A percentile compares a stretch with the other conserved stretches of the same genome.
These are phyloP conservation scores for Dothideomycetidae sp. DNA, from an alignment of 2,329 filamentous ascomycete genomes.

Conservation along the genomic window DNA sequence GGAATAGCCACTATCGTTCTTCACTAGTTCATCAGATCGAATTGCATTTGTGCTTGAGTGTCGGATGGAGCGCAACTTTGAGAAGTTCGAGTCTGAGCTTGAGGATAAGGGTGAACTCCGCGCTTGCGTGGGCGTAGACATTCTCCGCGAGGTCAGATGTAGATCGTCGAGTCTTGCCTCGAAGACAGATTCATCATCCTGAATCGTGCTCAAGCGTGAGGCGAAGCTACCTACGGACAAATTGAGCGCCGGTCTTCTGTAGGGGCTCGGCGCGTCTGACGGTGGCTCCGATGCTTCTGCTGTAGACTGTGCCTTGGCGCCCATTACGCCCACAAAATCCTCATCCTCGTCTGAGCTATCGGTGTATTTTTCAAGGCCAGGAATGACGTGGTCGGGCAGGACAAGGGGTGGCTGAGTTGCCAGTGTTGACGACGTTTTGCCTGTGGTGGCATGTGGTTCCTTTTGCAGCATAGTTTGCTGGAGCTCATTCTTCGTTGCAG, in stretches of 20 bases:
- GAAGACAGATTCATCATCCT: conserved; percentile 7
- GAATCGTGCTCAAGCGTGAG: conserved; percentile 5
- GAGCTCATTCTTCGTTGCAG: background rate
- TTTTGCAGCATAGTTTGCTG: conserved; percentile 1
- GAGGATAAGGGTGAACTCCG: conserved; percentile 4
- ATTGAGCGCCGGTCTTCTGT: conserved; percentile 6
- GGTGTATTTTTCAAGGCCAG: conserved; percentile 6
- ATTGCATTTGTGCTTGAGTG: no score
- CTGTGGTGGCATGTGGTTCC: conserved; percentile 1
- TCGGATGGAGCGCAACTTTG: no score
- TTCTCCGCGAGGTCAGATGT: conserved; percentile 1
- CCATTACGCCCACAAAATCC: background rate
- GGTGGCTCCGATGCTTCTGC: background rate
- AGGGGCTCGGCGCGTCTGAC: background rate
- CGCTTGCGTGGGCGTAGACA: background rate
- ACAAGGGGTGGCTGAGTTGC: background rate
- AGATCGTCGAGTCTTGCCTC: conserved; percentile 1
- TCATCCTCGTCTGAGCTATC: conserved; percentile 6
- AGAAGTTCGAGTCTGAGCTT: conserved; percentile 3
- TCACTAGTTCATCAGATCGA: no score
- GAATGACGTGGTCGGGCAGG: conserved; percentile 1
- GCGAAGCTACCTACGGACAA: conserved; percentile 3
- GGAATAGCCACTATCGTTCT: conserved; percentile 3
- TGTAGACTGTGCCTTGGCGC: background rate
- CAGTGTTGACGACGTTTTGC: background rate